Base-by-base conservation (phyloP, 2,329 filamentous ascomycete species). In the Sordariomycetes sp. region DNA sequence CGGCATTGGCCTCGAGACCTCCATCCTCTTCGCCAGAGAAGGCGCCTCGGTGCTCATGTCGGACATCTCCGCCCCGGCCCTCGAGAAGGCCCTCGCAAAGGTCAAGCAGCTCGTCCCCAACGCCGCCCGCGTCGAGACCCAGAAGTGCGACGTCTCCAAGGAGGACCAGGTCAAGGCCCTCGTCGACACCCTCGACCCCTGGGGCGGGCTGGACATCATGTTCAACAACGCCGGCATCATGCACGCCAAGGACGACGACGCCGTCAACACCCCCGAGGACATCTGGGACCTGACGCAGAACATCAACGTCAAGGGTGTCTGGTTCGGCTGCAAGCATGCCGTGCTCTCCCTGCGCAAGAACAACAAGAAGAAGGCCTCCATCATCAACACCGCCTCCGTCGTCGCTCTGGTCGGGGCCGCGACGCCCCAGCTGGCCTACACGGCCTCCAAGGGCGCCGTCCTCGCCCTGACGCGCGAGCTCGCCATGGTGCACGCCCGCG, bases 171-270 rank as follows among this genome's bases (percentile, higher is more conserved):
- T 95, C 21, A 64, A 86, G 50, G 75, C 78, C 36, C 76, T 83
- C 54, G 69, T 94, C 34, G 81, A 84, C 46, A 63, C 72, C 8
- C 64, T 90, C 38, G 88, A 95, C 58, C 54, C 74, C 37, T 93
- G 85, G 83, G 88, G 88, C 51, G 88, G 88, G 29, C 62, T 92
- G 4, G 88, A 95, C 56, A 69, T 94, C 53, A 85, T 94, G 49
- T 95, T 94, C 78, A 95, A 95, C 76, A 95, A 95, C 58, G 88
- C 88, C 17, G 88, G 88, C 36, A 95, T 95, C 59, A 95, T 95
- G 88, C 88, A 94, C 64, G 79, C 77, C 31, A 70, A 82, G 37
- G 82, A 87, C 57, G 79, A 75, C 51, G 80, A 86, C 57, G 86
- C 88, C 32, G 66, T 93, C 55, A 75, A 82, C 55, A 94, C 87